These are phyloP conservation scores for Lichtheimia corymbifera DNA, from an alignment of 371 early-diverging fungal species.

Conservation along the genomic window DNA sequence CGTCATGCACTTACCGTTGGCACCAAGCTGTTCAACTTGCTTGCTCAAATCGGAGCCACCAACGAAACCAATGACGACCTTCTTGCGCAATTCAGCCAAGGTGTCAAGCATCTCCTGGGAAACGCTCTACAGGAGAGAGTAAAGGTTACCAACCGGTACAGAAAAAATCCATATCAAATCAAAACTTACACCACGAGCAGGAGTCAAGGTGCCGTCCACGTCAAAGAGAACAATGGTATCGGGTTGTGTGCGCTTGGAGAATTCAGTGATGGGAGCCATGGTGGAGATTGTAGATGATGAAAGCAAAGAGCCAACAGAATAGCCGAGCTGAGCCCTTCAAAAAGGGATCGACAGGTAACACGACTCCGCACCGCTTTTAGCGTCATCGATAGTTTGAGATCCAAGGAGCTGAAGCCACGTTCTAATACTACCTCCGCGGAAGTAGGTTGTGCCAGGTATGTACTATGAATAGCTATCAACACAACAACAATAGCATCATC, in stretches of 20 bases:
- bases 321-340: too few relatives aligned
- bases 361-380: too few relatives aligned
- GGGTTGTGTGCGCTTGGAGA: slow-evolving; percentile 69
- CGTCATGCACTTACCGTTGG: slow-evolving; percentile 57
- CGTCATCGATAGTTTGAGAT: too few relatives aligned
- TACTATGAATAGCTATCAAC: too few relatives aligned
- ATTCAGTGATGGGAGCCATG: slow-evolving; percentile 30
- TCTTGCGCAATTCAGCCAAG: slow-evolving; percentile 83
- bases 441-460: too few relatives aligned
- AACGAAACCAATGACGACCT: slow-evolving; percentile 97
- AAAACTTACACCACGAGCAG: slow-evolving; percentile 80
- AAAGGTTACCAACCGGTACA: neutral
- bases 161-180: neutral
- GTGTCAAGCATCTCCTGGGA: slow-evolving; percentile 82
- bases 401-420: too few relatives aligned
- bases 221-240: slow-evolving; percentile 95
- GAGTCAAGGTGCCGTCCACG: slow-evolving; percentile 99
- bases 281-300: slow-evolving; percentile 8
- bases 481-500: too few relatives aligned
- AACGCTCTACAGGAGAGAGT: slow-evolving; percentile 45
- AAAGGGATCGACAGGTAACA: too few relatives aligned
- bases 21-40: slow-evolving; percentile 98
- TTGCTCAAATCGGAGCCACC: slow-evolving; percentile 98
- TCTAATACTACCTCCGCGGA: too few relatives aligned
- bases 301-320: neutral